phyloP scores from a whole-genome alignment of 2,329 filamentous ascomycete species.

The Magnaporthiopsis rhizophila region DNA sequence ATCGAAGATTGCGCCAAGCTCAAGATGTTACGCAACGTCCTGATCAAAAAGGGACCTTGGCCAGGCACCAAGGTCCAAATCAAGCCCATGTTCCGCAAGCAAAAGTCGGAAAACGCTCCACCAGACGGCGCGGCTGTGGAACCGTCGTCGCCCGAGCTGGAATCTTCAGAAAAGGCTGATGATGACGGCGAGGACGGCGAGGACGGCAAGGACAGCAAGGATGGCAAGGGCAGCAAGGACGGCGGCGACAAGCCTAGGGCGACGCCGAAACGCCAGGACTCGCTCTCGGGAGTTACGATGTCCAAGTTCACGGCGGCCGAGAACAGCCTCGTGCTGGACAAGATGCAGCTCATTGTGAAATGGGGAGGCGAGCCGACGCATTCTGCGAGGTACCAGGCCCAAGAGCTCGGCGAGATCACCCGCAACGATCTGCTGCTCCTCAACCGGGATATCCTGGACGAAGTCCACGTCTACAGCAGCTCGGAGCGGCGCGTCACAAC shows the following conservation, averaged over 20 bases:
- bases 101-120: constrained; percentile 51
- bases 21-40: constrained; percentile 73
- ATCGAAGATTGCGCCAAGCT: constrained; percentile 83
- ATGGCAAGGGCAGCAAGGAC: neutral
- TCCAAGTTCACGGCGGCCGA: constrained; percentile 91
- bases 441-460: constrained; percentile 84
- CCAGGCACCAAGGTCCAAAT: constrained; percentile 97
- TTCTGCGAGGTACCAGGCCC: constrained; percentile 89
- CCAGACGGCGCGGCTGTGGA: constrained; percentile 2
- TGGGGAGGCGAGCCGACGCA: constrained; percentile 99
- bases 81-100: constrained; percentile 96
- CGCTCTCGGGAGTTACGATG: constrained; percentile 81
- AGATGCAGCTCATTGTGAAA: constrained; percentile 95
- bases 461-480: constrained; percentile 91
- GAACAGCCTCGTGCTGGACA: constrained; percentile 88
- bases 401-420: constrained; percentile 93
- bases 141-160: constrained; percentile 1
- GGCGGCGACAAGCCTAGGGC: constrained; percentile 26
- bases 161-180: constrained; percentile 11
- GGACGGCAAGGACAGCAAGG: neutral
- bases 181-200: neutral
- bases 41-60: constrained; percentile 89
- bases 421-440: constrained; percentile 87
- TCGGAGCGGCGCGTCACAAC: constrained; percentile 92
- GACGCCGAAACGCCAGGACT: constrained; percentile 64